Evolutionary conservation across 1,284 basidiomycete species (phyloP), one percentile per base, ranked within the genome.

Genomic region (Stygiomarasmius scandens): DNA sequence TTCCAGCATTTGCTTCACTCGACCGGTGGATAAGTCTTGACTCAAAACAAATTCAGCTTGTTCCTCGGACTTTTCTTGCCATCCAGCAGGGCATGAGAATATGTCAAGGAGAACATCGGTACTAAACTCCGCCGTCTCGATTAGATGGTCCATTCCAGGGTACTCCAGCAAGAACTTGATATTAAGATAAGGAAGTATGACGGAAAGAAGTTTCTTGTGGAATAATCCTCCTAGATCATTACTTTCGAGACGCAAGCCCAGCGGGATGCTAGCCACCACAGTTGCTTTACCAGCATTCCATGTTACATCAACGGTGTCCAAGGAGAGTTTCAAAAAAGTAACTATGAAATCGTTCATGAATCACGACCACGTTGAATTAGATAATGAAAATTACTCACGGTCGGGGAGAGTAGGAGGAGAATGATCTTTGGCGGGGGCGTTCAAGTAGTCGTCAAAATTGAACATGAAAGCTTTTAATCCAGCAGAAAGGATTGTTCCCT

Each of bases 351-450:
- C 3, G 8, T 23, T 32, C 22, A 22, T 10, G 32, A 54, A n/a
- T 14, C 16, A 45, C 16, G 19, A 51, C 20, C 36, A 47, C 34
- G 32, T 49, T 32, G 23, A 25, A 23, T 49, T 32, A 27, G 16
- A 55, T 41, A 16, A 24, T 27, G 36, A 27, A 14, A 45, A 19
- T 16, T 9, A 72, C 81, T 67, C 66, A 91, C 92, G 81, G 74
- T 97, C 95, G 12, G 91, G 90, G 63, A 89, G 87, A 2, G 80
- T 61, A 29, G 82, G 77, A 2, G 86, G 75, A 25, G 81, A 71
- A 66, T 89, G 92, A 41, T 89, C 85, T 1, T 77, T 69, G 0
- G 93, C 87, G 16, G 95, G 94, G 1, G 92, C 85, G 67, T 97
- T 96, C 52, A 89, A 76, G 9, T 80, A 67, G 67, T 97, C 95